Evolutionary conservation across 768 basidiomycete species (phyloP).

Genomic region (Psilocybe tampanensis): DNA sequence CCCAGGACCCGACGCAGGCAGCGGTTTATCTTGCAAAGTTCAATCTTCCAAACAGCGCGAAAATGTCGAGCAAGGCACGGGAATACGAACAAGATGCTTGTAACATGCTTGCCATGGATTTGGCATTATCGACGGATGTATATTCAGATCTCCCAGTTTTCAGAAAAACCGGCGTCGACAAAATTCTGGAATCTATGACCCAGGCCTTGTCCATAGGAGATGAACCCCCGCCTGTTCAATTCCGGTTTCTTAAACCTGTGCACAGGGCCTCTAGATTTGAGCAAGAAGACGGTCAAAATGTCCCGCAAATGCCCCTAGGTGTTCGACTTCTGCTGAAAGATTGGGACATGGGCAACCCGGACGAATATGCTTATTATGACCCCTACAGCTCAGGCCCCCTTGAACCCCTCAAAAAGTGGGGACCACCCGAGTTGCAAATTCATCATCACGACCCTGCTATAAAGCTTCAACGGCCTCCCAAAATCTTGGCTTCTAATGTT

Average conservation of each 20-base stretch:
- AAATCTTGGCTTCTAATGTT: conserved; percentile 16
- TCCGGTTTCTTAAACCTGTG: conserved; percentile 63
- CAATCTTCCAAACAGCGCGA: conserved; percentile 40
- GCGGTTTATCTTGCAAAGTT: conserved; percentile 43
- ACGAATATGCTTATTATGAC: conserved; percentile 53
- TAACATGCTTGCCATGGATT: conserved; percentile 65
- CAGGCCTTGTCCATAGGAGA: conserved; percentile 57
- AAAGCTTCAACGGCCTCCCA: conserved; percentile 16
- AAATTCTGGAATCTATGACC: conserved; percentile 57
- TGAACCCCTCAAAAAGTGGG: background rate
- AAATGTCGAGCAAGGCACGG: conserved; percentile 40
- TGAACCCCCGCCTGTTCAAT: conserved; percentile 59
- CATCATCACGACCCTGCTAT: background rate
- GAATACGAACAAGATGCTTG: conserved; percentile 56
- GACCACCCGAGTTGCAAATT: background rate
- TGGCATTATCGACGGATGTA: conserved; percentile 58
- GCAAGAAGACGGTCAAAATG: conserved; percentile 20
- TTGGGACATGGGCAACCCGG: conserved; percentile 65
- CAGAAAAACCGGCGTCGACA: conserved; percentile 24
- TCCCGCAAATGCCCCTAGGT: conserved; percentile 42
- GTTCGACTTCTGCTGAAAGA: conserved; percentile 67
- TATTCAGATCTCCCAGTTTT: conserved; percentile 50
- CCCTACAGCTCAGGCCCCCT: conserved; percentile 40
- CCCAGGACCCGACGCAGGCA: conserved; percentile 34
- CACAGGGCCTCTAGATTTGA: conserved; percentile 24